Base-by-base conservation (phyloP, 1,139 yeast species). In the Geotrichum fermentans region DNA sequence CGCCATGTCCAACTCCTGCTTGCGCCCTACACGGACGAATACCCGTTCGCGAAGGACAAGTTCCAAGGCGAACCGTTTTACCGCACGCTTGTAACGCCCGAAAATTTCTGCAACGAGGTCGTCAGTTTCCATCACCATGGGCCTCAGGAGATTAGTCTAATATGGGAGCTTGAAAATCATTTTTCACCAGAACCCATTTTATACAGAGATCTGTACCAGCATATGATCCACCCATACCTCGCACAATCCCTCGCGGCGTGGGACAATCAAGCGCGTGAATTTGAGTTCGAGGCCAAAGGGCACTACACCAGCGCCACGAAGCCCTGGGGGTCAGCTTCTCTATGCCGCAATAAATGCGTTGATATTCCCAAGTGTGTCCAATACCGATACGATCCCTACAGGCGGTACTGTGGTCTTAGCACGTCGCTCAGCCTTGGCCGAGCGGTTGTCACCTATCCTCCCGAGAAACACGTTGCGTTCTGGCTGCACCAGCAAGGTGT, bases 111-210 rank as follows among this genome's bases (percentile, higher is more conserved):
- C 46, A 49, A 54, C 18, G 67, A 66, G 6, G 55, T 70, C 13
- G 47, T 58, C 13, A 52, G 67, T 1, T 65, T 65, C 59, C 72
- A 68, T 48, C 71, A 68, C 44, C 46, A 63, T 18, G 46, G 52
- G 10, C 57, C 69, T 8, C 62, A 57, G 41, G 70, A 67, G 28
- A 58, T 65, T 33, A 68, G 66, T 52, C 45, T 56, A 14, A 52
- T 68, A 36, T 67, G 62, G 62, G 69, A 66, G 51, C 67, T 66
- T 54, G 70, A 67, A 45, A 56, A 61, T 26, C 47, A 59, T 21
- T 50, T 58, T 39, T 56, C 58, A 13, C 28, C 28, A 6, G 49
- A 51, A 18, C 56, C 56, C 29, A 59, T 67, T 41, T 59, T 61
- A 2, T 64, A 60, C 50, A 48, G 56, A 33, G 69, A 67, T 40